phyloP scores from a whole-genome alignment of 352 stramenopile genomes.

The Peronosclerospora sorghi region DNA sequence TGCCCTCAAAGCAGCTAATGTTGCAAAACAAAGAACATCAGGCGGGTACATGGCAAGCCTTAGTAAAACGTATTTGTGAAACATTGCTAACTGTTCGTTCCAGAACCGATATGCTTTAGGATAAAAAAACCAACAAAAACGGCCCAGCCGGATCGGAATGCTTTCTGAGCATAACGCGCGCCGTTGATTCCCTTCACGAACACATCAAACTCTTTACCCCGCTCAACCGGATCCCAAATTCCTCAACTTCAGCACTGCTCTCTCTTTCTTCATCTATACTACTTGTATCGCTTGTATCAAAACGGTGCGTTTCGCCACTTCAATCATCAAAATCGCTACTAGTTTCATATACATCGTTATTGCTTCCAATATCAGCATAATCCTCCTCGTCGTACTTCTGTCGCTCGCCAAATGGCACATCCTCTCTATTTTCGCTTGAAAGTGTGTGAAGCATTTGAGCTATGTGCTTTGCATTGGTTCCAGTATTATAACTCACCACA shows the following conservation, averaged over 20 bases:
- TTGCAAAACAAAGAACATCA: too few species aligned
- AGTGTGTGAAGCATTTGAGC: not conserved
- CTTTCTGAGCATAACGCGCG: conserved; percentile 52
- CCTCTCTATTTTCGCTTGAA: not conserved
- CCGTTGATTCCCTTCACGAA: conserved; percentile 70
- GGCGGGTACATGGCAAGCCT: too few species aligned
- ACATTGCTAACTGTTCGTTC: conserved; percentile 45
- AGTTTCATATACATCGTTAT: not conserved
- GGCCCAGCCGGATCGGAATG: conserved; percentile 49
- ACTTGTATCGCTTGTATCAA: conserved; percentile 2
- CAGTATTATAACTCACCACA: conserved; percentile 5
- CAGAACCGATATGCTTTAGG: conserved; percentile 60
- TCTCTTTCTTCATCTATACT: not conserved
- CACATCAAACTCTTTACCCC: conserved; percentile 40
- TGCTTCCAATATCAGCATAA: not conserved
- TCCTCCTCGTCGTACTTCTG: not conserved
- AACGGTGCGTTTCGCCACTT: not conserved
- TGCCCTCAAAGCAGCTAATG: conserved; percentile 78
- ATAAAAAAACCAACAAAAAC: conserved; percentile 79
- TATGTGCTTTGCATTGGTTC: not conserved
- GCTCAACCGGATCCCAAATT: conserved; percentile 22
- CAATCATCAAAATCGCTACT: not conserved
- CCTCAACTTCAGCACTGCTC: not conserved
- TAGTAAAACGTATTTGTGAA: conserved; percentile 46
- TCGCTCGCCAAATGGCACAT: not conserved